Conservation (phyloP, 345 rosid genomes). For the Populus euphratica region DNA sequence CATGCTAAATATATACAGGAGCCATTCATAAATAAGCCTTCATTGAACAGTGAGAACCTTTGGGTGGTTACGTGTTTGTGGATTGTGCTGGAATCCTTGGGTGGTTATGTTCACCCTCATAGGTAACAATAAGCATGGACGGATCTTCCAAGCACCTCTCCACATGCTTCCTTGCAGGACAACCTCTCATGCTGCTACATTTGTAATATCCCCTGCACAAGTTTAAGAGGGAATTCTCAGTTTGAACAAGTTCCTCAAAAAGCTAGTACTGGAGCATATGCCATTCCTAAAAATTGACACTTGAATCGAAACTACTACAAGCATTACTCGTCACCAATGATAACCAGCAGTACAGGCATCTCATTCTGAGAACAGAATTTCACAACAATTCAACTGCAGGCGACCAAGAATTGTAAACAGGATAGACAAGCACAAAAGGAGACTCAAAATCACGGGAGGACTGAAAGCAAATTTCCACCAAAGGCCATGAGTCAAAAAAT, state of each 20-base stretch:
- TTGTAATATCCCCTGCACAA: slow-evolving; percentile 87
- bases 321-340: not conserved
- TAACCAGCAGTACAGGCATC: not conserved
- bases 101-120: too few species aligned
- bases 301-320: slow-evolving; percentile 12
- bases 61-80: slow-evolving; percentile 42
- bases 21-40: slow-evolving; percentile 23
- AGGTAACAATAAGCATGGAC: slow-evolving; percentile 82
- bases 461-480: not conserved
- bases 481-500: not conserved
- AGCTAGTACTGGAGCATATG: not conserved
- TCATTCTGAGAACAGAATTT: not conserved
- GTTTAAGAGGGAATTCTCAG: not conserved
- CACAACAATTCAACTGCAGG: not conserved
- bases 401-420: not conserved
- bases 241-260: not conserved
- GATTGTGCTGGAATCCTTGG: slow-evolving; percentile 59
- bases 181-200: slow-evolving; percentile 97
- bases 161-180: slow-evolving; percentile 98
- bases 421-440: slow-evolving; percentile 1
- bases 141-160: slow-evolving; percentile 94
- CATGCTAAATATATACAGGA: slow-evolving; percentile 57
- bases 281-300: not conserved
- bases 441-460: not conserved
- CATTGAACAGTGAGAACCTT: slow-evolving; percentile 14